Conservation (phyloP, 148 eudicot genomes). For the Cornus controversa region DNA sequence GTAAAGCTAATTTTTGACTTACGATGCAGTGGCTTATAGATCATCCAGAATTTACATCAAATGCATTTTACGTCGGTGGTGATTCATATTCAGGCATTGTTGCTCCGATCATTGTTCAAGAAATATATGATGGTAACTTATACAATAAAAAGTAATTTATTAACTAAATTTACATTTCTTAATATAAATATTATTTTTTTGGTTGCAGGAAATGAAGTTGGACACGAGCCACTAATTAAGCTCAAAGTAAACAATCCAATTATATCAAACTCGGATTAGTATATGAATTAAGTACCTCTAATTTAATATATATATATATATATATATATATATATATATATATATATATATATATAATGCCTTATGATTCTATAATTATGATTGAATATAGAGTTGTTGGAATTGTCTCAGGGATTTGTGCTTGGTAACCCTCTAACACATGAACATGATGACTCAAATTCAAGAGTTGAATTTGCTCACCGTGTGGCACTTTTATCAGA, state of each 20-base stretch:
- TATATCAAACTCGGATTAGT: no score
- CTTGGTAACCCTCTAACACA: constrained; percentile 16
- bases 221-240: neutral
- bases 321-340: no score
- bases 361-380: no score
- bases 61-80: constrained; percentile 13
- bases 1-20: no score
- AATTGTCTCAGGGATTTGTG: constrained; percentile 7
- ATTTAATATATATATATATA: no score
- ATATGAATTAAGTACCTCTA: no score
- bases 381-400: neutral
- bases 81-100: constrained; percentile 18
- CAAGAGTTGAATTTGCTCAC: constrained; percentile 13
- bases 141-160: no score
- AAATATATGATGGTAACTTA: constrained; percentile 8
- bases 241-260: constrained; percentile 7
- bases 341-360: no score
- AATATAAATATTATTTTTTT: no score
- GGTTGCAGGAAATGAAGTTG: constrained; percentile 12
- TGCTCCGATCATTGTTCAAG: constrained; percentile 10
- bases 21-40: constrained; percentile 15
- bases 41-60: constrained; percentile 14
- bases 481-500: constrained; percentile 18
- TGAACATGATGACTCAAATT: constrained; percentile 1
- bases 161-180: no score